Evolutionary conservation across 129 eudicot species (phyloP), one percentile per base, ranked within the genome.

Genomic region (Mikania micrantha): DNA sequence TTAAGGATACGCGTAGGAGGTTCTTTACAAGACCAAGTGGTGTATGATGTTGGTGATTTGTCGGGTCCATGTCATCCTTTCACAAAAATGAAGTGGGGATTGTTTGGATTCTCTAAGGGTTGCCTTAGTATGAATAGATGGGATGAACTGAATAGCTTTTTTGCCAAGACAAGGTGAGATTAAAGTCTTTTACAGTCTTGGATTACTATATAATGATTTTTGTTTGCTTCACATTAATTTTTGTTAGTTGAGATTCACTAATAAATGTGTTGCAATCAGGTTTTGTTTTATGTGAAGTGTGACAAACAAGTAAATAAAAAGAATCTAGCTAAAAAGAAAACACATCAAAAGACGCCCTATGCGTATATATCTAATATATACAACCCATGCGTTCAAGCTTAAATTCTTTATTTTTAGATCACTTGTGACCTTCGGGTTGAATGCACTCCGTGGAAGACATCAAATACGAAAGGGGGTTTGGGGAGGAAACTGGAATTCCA

Each of bases 11-110:
- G 99, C 57, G 71, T 88, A 1, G 99, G 99, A 67, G 99, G 99
- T 72, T 94, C 99, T 6, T 73, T 89, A 71, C 97, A 94, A 85
- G 97, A 94, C 77, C 99, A 77, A 89, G 87, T 89, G 22, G 63
- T 65, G 29, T 94, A 94, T 62, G 39, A 76, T 53, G 85, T 94
- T 4, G 90, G 90, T 13, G 78, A 74, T 63, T 61, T 67, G 20
- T 54, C 62, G 19, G 72, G 74, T 44, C 77, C 82, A 66, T 91
- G 98, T 20, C 83, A 79, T 47, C 84, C 84, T 1, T 89, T 93
- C 77, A 67, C 15, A 42, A 75, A 79, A 74, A 7, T 49, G 20
- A 74, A 70, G 45, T 73, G 71, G 38, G 90, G 84, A 13, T 71
- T 93, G 56, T 93, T 93, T 57, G 99, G 99, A 44, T 93, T 89